A percentile compares a stretch with the other conserved stretches of the same genome.
Evolutionary conservation across 2,329 filamentous ascomycete genomes (phyloP).

Genomic region (Aspergillus persii): DNA sequence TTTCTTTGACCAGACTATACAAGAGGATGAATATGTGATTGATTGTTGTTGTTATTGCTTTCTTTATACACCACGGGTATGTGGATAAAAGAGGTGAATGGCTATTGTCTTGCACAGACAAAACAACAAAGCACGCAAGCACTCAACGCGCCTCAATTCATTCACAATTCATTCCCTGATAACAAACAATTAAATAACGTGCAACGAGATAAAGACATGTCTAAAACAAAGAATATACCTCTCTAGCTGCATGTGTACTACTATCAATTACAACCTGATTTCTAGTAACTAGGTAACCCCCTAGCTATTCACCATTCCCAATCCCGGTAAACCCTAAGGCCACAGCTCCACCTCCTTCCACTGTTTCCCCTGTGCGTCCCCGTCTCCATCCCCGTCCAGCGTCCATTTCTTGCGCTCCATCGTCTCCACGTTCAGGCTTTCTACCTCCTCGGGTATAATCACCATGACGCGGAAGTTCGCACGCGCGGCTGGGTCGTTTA

Average conservation of each 20-base stretch:
- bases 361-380: slow-evolving; percentile 37
- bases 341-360: slow-evolving; percentile 73
- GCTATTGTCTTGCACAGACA: background rate
- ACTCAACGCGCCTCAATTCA: too few species aligned
- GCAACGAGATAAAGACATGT: too few species aligned
- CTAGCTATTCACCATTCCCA: background rate
- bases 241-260: background rate
- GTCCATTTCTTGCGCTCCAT: slow-evolving; percentile 67
- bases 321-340: slow-evolving; percentile 43
- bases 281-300: background rate
- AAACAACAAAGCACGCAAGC: too few species aligned
- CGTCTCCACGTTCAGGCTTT: slow-evolving; percentile 67
- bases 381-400: slow-evolving; percentile 57
- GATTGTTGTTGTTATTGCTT: background rate
- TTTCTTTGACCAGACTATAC: background rate
- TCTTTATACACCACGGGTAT: background rate
- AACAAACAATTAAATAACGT: too few species aligned
- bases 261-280: background rate
- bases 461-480: slow-evolving; percentile 82
- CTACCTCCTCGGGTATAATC: slow-evolving; percentile 77
- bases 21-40: background rate
- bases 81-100: background rate
- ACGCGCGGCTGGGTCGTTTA: slow-evolving; percentile 68
- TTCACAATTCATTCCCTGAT: too few species aligned
- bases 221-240: too few species aligned